Conservation (phyloP, 495 filamentous ascomycete species). For the Haplographium delicatum region DNA sequence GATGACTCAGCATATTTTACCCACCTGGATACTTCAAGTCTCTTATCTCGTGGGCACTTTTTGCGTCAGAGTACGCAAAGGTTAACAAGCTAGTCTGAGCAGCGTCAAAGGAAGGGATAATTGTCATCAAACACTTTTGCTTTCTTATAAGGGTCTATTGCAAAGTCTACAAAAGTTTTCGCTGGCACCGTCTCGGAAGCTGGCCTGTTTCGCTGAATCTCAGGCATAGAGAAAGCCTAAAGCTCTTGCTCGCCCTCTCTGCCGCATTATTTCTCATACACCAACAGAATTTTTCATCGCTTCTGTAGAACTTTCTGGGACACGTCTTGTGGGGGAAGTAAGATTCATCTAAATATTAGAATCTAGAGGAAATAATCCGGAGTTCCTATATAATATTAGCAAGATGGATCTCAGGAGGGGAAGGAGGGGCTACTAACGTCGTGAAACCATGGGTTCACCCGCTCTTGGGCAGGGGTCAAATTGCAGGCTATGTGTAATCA, state of each 20-base stretch:
- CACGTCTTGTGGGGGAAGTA: neutral
- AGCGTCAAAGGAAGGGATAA: too few relatives aligned
- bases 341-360: neutral
- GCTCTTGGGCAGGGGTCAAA: constrained; percentile 98
- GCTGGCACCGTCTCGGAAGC: neutral
- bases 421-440: constrained; percentile 49
- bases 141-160: constrained; percentile 24
- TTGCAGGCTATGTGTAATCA: constrained; percentile 67
- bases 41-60: too few relatives aligned
- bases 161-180: constrained; percentile 23
- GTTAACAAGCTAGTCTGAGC: too few relatives aligned
- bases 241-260: constrained; percentile 1
- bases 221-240: too few relatives aligned
- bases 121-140: constrained; percentile 17
- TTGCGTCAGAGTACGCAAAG: too few relatives aligned
- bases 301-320: constrained; percentile 13
- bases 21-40: too few relatives aligned
- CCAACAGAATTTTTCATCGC: constrained; percentile 17
- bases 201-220: neutral
- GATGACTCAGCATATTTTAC: too few relatives aligned
- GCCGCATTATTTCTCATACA: constrained; percentile 15
- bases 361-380: constrained; percentile 95
- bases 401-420: neutral
- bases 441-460: constrained; percentile 97
- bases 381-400: constrained; percentile 49